A percentile compares a stretch with the other conserved stretches of the same genome.
phyloP scores from a whole-genome alignment of 495 filamentous ascomycete species.

The Evernia prunastri region DNA sequence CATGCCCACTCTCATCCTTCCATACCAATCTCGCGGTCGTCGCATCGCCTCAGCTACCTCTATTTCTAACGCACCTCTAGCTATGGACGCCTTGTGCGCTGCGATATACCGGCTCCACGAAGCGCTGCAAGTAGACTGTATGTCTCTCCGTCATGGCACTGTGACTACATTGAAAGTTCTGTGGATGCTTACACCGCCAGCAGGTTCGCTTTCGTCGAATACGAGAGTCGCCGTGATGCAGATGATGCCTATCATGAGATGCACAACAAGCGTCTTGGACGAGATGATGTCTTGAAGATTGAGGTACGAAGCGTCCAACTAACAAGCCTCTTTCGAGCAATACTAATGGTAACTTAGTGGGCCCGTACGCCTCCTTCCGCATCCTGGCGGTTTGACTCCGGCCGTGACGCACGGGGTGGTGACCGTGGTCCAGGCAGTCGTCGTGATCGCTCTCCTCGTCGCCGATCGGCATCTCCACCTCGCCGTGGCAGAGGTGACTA shows the following conservation, averaged over 20 bases:
- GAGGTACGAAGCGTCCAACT: slow-evolving; percentile 54
- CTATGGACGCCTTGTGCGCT: slow-evolving; percentile 97
- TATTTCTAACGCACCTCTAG: slow-evolving; percentile 38
- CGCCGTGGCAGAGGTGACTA: slow-evolving; percentile 75
- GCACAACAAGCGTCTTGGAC: slow-evolving; percentile 98
- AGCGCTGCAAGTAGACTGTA: slow-evolving; percentile 90
- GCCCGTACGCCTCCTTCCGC: slow-evolving; percentile 96
- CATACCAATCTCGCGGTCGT: neutral
- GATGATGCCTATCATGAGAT: slow-evolving; percentile 99
- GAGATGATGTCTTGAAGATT: slow-evolving; percentile 95
- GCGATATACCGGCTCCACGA: slow-evolving; percentile 94
- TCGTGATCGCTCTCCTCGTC: slow-evolving; percentile 66
- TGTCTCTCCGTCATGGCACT: slow-evolving; percentile 38
- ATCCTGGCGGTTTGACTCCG: slow-evolving; percentile 95
- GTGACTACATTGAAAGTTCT: neutral
- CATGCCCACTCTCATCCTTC: neutral
- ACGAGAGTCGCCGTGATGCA: slow-evolving; percentile 96
- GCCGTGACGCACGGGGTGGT: slow-evolving; percentile 61
- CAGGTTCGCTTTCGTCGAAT: slow-evolving; percentile 99
- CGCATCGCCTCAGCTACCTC: slow-evolving; percentile 9
- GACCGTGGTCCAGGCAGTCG: slow-evolving; percentile 54
- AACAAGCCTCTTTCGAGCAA: neutral
- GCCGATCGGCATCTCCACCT: slow-evolving; percentile 63
- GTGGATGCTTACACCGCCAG: slow-evolving; percentile 24
- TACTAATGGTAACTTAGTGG: slow-evolving; percentile 58